These are phyloP conservation scores for Alloteropsis semialata DNA, from an alignment of 176 grass and related monocot genomes.

Conservation along the genomic window DNA sequence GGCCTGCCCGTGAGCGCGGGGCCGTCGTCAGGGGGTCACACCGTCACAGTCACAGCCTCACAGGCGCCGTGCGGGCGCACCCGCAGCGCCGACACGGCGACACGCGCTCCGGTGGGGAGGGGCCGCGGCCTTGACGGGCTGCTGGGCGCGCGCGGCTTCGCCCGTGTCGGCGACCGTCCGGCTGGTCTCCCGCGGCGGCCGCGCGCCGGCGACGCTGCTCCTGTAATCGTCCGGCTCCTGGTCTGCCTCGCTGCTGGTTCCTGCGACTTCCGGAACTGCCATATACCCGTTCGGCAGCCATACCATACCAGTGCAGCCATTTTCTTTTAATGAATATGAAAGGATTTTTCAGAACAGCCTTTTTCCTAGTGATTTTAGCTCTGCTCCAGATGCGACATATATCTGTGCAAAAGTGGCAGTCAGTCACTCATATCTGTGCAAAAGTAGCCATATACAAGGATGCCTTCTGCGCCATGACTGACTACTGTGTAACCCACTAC, in stretches of 20 bases:
- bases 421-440: not conserved
- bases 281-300: no score
- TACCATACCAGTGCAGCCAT: not conserved
- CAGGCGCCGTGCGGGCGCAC: not conserved
- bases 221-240: not conserved
- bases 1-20: not conserved
- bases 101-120: not conserved
- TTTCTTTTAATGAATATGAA: not conserved
- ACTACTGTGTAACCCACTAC: conserved; percentile 14
- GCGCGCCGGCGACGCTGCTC: not conserved
- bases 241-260: not conserved
- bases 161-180: conserved; percentile 1
- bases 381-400: not conserved
- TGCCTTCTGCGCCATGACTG: conserved; percentile 11
- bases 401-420: not conserved
- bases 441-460: conserved; percentile 20
- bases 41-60: no score
- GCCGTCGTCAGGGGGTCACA: not conserved
- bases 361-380: not conserved
- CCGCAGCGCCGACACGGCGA: conserved; percentile 2
- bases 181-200: not conserved
- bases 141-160: not conserved
- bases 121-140: conserved; percentile 4
- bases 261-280: not conserved
- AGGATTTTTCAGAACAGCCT: not conserved